phyloP scores from a whole-genome alignment of 2,329 filamentous ascomycete genomes.

The Fusarium guadeloupense region DNA sequence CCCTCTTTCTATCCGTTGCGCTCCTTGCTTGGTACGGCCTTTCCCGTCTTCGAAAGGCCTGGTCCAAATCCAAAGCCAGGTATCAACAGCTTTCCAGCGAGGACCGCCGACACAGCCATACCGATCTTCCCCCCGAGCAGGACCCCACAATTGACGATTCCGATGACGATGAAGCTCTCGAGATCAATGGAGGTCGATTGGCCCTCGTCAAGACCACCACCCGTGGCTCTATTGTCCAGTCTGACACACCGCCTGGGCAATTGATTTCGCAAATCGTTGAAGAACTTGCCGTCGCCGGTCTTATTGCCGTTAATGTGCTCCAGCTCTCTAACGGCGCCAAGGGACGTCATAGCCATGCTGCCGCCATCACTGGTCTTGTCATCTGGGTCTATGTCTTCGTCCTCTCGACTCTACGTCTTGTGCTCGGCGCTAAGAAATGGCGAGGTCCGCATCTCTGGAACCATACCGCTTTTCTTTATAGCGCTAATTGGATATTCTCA shows the following conservation, averaged over 20 bases:
- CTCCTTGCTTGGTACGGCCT: constrained; percentile 69
- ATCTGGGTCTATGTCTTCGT: constrained; percentile 84
- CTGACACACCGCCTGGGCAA: constrained; percentile 81
- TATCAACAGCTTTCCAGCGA: constrained; percentile 66
- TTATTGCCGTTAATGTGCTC: constrained; percentile 74
- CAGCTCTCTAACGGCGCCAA: constrained; percentile 70
- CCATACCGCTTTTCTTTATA: constrained; percentile 88
- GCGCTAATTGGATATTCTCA: constrained; percentile 80
- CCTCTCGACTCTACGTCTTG: constrained; percentile 77
- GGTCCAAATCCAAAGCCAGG: constrained; percentile 54
- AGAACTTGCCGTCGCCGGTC: constrained; percentile 75
- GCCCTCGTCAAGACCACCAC: constrained; percentile 68
- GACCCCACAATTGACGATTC: constrained; percentile 48
- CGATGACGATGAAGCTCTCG: constrained; percentile 68
- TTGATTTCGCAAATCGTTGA: constrained; percentile 76
- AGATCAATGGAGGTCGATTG: constrained; percentile 66
- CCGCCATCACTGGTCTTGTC: constrained; percentile 72
- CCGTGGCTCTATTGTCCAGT: constrained; percentile 71
- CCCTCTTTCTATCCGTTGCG: constrained; percentile 75
- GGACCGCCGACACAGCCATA: constrained; percentile 56
- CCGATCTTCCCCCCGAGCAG: constrained; percentile 60
- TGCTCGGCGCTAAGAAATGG: constrained; percentile 70
- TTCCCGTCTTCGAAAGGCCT: constrained; percentile 60
- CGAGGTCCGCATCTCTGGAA: constrained; percentile 83
- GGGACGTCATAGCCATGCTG: constrained; percentile 65